Base-by-base conservation (phyloP, 78 protist species). In the Dictyostelium capitatum region DNA sequence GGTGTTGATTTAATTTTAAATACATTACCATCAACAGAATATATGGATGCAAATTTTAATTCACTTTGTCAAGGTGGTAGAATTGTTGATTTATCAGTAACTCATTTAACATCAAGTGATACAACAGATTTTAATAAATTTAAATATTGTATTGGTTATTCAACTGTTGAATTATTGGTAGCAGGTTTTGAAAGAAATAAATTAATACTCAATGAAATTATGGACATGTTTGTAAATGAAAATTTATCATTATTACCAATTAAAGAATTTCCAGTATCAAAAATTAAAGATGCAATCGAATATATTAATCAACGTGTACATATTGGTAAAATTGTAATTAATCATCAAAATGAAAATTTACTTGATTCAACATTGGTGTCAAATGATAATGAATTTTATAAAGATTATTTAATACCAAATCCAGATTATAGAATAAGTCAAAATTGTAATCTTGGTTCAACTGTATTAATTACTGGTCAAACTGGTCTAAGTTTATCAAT, bases 1-100 rank as follows among this genome's bases (percentile, higher is more conserved):
- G 91, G 91, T 56, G 94, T 95, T 12, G 97, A 96, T 54, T 70
- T 96, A 30, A 75, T 90, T 32, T 12, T 90, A n/a, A 90, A 90
- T 51, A 82, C 95, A 6, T 47, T 80, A 20, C 43, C 43, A n/a
- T 20, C 89, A 23, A 84, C 80, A 19, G 83, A 90, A 30, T 78
- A 50, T 48, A 19, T 90, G 30, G 54, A 73, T 17, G 62, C 82
- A 48, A 82, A 79, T 89, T 78, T 90, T 72, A 48, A 30, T 15
- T 28, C 79, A 5, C 72, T 90, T 1, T 43, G 80, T 23, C 95
- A 70, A 32, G 79, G 53, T 59, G 95, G 95, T 73, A 84, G 81
- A 51, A 74, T 90, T 53, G 54, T 90, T 43, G 95, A 90, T 50
- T 48, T 90, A 14, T 81, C 91, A 10, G 75, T 82, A 0, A 80